Evolutionary conservation across 2,329 filamentous ascomycete genomes (phyloP), one percentile per base, ranked within the genome.

Genomic region (Hirsutella thompsonii): DNA sequence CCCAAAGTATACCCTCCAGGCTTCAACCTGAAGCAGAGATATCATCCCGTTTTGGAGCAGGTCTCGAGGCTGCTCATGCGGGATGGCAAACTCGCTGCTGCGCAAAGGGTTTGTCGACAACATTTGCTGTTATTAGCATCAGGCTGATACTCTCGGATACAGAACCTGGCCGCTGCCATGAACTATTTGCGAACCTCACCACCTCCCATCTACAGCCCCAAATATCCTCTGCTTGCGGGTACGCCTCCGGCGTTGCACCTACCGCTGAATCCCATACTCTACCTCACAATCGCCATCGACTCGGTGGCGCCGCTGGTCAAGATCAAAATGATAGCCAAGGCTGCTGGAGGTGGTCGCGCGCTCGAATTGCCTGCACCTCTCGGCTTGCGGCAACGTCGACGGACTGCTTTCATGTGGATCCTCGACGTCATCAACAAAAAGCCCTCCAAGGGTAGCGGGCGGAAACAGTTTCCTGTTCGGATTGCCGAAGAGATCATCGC

Each of bases 1-100:
- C 66, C 69, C 29, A 64, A 80, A 42, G 78, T 82, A 6, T 67
- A 88, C 40, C 74, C 81, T 9, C 70, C 73, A 41, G 54, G 66
- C 23, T 69, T 55, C 72, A 85, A 63, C 62, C 65, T 90, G 52
- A 83, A 88, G 61, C 70, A 85, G 57, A 78, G 92, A 54, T 94
- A 96, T 57, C 83, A 95, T 56, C 78, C 85, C 2, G 72, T 95
- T 8, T 69, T 96, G 37, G 70, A 82, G 49, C 92, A 95, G 66
- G 72, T 96, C 52, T 94, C 88, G 16, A 89, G 88, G 58, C 70
- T 94, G 51, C 64, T 98, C 47, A 98, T 96, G 90, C 70, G 72
- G 52, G 76, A 96, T 62, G 92, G 92, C 52, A 93, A 95, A 69
- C 76, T 94, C 58, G 83, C 82, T 55, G 74, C 76, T 59, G 92